A percentile compares a stretch with the other conserved stretches of the same genome.
Conservation (phyloP, 257 asterid genomes). For the Ilex aquifolium region DNA sequence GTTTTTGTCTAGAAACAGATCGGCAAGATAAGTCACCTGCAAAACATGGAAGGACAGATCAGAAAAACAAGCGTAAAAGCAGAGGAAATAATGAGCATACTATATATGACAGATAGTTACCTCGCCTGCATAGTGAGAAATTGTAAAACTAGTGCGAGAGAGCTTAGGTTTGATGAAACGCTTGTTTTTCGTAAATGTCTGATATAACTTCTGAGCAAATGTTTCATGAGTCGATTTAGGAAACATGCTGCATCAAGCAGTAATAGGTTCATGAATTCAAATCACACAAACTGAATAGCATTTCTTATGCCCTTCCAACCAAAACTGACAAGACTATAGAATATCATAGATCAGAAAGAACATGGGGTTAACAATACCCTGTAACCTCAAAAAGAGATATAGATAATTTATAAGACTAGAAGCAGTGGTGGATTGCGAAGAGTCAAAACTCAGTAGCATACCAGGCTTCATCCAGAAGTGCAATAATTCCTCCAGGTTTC, state of each 20-base stretch:
- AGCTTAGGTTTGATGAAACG: conserved; percentile 99
- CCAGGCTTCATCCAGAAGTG: conserved; percentile 99
- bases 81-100: background rate
- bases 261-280: conserved; percentile 9
- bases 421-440: background rate
- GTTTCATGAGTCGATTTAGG: conserved; percentile 99
- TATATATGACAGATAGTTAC: conserved; percentile 32
- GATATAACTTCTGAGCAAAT: conserved; percentile 98
- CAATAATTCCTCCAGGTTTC: conserved; percentile 99
- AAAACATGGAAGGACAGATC: conserved; percentile 17
- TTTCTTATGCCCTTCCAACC: background rate
- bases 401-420: background rate
- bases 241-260: conserved; percentile 77
- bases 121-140: conserved; percentile 99
- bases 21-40: conserved; percentile 90
- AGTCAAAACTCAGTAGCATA: conserved; percentile 29
- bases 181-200: conserved; percentile 79
- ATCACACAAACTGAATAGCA: background rate
- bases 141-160: conserved; percentile 91
- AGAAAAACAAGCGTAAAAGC: background rate
- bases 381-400: background rate
- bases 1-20: conserved; percentile 94
- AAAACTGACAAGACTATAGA: background rate
- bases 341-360: background rate
- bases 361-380: background rate